Percentiles rank a stretch among this genome's conserved stretches.
Conservation (phyloP, 2,329 filamentous ascomycete genomes). For the Graphilbum ipis-grandicollis region DNA sequence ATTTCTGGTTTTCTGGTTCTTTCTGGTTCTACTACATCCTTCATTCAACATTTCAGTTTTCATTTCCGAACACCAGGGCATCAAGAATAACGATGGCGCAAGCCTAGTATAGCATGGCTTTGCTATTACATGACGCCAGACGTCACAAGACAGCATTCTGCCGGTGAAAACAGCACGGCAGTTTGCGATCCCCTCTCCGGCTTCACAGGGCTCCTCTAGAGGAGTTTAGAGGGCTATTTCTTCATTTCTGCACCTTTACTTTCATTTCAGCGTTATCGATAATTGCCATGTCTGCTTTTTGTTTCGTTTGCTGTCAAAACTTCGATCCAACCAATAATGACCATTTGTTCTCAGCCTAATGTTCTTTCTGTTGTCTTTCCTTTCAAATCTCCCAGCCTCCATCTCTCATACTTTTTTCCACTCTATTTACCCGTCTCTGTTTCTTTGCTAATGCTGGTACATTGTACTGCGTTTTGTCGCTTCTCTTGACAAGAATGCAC, state of each 20-base stretch:
- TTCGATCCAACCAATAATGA: no score
- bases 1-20: no score
- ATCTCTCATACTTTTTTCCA: background rate
- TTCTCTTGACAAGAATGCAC: background rate
- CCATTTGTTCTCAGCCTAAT: no score
- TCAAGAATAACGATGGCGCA: constrained; percentile 1
- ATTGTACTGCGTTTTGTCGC: constrained; percentile 1
- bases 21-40: no score
- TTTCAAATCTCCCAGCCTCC: no score
- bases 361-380: background rate
- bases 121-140: background rate
- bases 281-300: no score
- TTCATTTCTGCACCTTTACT: no score
- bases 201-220: constrained; percentile 3
- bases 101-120: constrained; percentile 5
- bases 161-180: constrained; percentile 7
- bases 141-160: constrained; percentile 1
- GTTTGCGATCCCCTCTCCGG: constrained; percentile 3
- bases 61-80: background rate
- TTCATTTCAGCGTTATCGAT: no score
- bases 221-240: constrained; percentile 3
- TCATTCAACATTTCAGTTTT: no score
- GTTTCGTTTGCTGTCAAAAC: background rate
- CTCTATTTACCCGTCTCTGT: background rate
- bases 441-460: constrained; percentile 4